phyloP scores from a whole-genome alignment of 805 yeast species.

The Candida corydali region DNA sequence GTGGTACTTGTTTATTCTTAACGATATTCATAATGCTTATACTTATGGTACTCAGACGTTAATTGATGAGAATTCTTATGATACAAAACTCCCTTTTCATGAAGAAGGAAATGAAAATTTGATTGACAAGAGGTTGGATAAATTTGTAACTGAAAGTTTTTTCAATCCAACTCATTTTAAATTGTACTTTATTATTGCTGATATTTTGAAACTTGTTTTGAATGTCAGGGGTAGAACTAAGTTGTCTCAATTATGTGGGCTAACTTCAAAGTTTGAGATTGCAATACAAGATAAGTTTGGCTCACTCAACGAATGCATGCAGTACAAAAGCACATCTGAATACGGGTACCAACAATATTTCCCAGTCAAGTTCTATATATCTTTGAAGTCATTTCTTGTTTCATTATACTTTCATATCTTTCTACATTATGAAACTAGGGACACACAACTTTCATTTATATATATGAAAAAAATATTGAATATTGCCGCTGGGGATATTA shows the following conservation, averaged over 20 bases:
- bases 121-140: conserved; percentile 38
- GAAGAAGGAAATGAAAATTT: conserved; percentile 34
- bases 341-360: conserved; percentile 13
- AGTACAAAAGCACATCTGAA: conserved; percentile 10
- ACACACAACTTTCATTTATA: conserved; percentile 31
- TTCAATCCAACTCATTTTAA: conserved; percentile 21
- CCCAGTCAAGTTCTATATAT: conserved; percentile 23
- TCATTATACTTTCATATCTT: conserved; percentile 41
- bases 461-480: conserved; percentile 32
- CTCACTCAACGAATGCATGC: conserved; percentile 15
- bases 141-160: conserved; percentile 28
- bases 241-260: conserved; percentile 31
- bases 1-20: conserved; percentile 49
- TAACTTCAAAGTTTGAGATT: conserved; percentile 34
- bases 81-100: conserved; percentile 48
- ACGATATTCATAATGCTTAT: conserved; percentile 44
- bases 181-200: conserved; percentile 22
- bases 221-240: conserved; percentile 36
- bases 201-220: conserved; percentile 34
- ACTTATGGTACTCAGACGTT: conserved; percentile 46
- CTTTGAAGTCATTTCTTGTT: conserved; percentile 29
- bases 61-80: conserved; percentile 39
- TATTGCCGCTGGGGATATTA: conserved; percentile 26
- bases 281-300: conserved; percentile 28
- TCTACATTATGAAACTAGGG: conserved; percentile 32